Evolutionary conservation across 441 rosid genomes (phyloP).

Genomic region (Eutrema salsugineum): DNA sequence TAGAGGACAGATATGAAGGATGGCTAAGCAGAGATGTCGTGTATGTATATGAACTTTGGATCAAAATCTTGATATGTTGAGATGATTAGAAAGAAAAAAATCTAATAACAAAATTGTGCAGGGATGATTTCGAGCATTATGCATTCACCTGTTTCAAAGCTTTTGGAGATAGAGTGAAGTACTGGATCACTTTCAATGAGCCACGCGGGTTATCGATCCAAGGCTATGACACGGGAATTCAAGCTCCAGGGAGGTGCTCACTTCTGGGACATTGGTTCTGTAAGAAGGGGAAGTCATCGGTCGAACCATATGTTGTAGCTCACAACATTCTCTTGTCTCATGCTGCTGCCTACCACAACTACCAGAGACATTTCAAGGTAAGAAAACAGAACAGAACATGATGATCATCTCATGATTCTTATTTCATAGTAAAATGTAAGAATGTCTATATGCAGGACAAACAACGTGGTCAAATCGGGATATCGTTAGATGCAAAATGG

Average conservation of each 20-base stretch:
- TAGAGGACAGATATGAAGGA: slow-evolving; percentile 67
- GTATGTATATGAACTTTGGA: slow-evolving; percentile 34
- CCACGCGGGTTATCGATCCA: slow-evolving; percentile 62
- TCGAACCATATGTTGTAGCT: slow-evolving; percentile 62
- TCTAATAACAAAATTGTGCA: slow-evolving; percentile 25
- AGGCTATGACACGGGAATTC: slow-evolving; percentile 68
- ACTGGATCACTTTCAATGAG: slow-evolving; percentile 76
- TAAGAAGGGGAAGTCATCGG: slow-evolving; percentile 51
- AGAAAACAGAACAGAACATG: neutral
- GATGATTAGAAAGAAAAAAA: neutral
- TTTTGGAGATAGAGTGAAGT: slow-evolving; percentile 69
- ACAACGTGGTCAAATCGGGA: slow-evolving; percentile 76
- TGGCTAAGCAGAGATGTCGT: slow-evolving; percentile 54
- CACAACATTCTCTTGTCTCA: slow-evolving; percentile 69
- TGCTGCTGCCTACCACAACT: slow-evolving; percentile 63
- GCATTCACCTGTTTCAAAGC: slow-evolving; percentile 59
- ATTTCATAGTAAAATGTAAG: neutral
- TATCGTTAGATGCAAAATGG: slow-evolving; percentile 81
- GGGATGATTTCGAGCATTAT: slow-evolving; percentile 51
- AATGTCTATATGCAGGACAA: slow-evolving; percentile 39
- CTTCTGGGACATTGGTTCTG: slow-evolving; percentile 63
- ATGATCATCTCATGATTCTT: neutral
- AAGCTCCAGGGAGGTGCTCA: slow-evolving; percentile 79
- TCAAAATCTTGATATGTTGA: neutral
- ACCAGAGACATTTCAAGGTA: slow-evolving; percentile 66